Evolutionary conservation across 129 eudicot genomes (phyloP).

Genomic region (Centaurea solstitialis): DNA sequence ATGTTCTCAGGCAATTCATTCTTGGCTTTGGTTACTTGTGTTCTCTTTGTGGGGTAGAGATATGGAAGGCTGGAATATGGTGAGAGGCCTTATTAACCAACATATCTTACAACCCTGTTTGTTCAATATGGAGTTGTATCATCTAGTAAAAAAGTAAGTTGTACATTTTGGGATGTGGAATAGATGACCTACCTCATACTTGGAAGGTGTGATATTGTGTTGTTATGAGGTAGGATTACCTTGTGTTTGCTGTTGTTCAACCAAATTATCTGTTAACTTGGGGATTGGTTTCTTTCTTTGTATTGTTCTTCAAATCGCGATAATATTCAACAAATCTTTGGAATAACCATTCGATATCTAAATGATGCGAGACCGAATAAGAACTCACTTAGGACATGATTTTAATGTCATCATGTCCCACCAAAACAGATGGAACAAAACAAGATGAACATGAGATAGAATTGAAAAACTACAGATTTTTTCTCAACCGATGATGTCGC

Average conservation of each 20-base stretch:
- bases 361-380: no score
- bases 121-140: constrained; percentile 14
- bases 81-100: neutral
- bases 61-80: constrained; percentile 11
- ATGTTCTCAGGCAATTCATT: constrained; percentile 68
- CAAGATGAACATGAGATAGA: no score
- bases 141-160: constrained; percentile 8
- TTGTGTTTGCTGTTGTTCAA: constrained; percentile 6
- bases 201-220: neutral
- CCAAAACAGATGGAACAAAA: no score
- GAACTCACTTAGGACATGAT: no score
- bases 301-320: neutral
- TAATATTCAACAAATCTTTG: neutral
- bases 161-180: constrained; percentile 18
- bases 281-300: neutral
- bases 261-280: neutral
- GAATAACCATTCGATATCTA: neutral
- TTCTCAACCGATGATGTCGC: no score
- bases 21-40: constrained; percentile 74
- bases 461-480: no score
- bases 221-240: constrained; percentile 6
- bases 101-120: constrained; percentile 3
- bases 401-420: no score
- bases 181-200: neutral
- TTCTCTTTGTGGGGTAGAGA: constrained; percentile 20